These are phyloP conservation scores for Candida xiaguanensis DNA, from an alignment of 805 yeast species.

Conservation along the genomic window DNA sequence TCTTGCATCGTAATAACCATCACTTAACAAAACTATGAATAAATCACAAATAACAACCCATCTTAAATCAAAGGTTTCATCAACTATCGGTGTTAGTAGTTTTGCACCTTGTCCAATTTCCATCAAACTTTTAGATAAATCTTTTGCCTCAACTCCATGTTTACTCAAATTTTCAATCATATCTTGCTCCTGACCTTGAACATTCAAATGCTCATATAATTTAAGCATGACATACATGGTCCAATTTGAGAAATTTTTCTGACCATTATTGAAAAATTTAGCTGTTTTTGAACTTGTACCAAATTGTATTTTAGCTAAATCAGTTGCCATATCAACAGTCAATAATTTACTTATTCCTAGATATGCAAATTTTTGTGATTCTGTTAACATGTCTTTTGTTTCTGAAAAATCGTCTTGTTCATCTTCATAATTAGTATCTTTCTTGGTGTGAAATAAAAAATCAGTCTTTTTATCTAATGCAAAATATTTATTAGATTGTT, in stretches of 20 bases:
- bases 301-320: conserved; percentile 57
- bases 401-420: conserved; percentile 66
- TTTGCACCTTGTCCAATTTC: conserved; percentile 12
- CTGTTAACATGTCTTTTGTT: conserved; percentile 77
- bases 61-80: conserved; percentile 55
- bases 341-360: conserved; percentile 78
- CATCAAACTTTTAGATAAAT: conserved; percentile 61
- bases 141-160: conserved; percentile 77
- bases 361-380: conserved; percentile 86
- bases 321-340: conserved; percentile 76
- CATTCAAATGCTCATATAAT: conserved; percentile 76
- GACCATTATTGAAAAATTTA: conserved; percentile 59
- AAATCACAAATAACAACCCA: conserved; percentile 95
- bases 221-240: conserved; percentile 66
- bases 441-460: conserved; percentile 38
- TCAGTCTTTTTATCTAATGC: conserved; percentile 51
- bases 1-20: conserved; percentile 84
- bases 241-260: conserved; percentile 83
- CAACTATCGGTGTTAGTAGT: conserved; percentile 7
- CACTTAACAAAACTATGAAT: conserved; percentile 73
- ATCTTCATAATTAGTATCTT: conserved; percentile 20
- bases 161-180: conserved; percentile 86
- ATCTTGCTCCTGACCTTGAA: conserved; percentile 66
- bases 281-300: conserved; percentile 54
- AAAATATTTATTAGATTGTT: conserved; percentile 71